Evolutionary conservation across 148 eudicot species (phyloP), one percentile per base, ranked within the genome.

Genomic region (Drosera capensis): DNA sequence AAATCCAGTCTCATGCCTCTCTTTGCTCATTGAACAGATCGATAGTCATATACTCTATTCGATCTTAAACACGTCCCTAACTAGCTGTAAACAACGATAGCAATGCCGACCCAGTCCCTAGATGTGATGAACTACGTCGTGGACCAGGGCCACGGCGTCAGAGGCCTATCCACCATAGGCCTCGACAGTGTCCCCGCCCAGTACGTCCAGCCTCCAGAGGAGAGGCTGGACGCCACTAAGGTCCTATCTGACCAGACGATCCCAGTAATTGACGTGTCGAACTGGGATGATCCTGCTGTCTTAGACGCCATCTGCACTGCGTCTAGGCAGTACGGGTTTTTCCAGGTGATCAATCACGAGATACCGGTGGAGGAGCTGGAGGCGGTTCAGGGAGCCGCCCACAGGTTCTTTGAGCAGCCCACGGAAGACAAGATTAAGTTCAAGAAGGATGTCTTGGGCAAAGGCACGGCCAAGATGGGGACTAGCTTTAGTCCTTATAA

Each of bases 401-500:
- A 48, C 23, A 29, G 51, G 14, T 62, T 62, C 56, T 62, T 55
- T 15, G 67, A 49, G 29, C 20, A 48, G 28, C 60, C 67, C 7
- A 40, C 23, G 7, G 59, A 49, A 23, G 60, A 62, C 29, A 62
- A 46, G 55, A 36, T 31, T 8, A 55, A 55, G 42, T 62, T 16
- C 35, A 15, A 23, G 45, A 48, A 28, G 16, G 56, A 62, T n/a
- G 45, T 35, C 25, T 41, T 39, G 7, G 60, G 40, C 14, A 19
- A 37, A 6, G 23, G 38, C n/a, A 34, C 6, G 11, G 38, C 38
- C 43, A 57, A 57, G 20, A 48, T 56, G 26, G 67, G 72, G 25
- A 67, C 72, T 1, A 67, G 72, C 50, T 67, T 67, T 62, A 36
- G 53, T 14, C 72, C 72, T 6, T 59, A 39, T 19, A 52, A 52